Conservation (phyloP, 768 basidiomycete species). For the Termitomyces sp. region DNA sequence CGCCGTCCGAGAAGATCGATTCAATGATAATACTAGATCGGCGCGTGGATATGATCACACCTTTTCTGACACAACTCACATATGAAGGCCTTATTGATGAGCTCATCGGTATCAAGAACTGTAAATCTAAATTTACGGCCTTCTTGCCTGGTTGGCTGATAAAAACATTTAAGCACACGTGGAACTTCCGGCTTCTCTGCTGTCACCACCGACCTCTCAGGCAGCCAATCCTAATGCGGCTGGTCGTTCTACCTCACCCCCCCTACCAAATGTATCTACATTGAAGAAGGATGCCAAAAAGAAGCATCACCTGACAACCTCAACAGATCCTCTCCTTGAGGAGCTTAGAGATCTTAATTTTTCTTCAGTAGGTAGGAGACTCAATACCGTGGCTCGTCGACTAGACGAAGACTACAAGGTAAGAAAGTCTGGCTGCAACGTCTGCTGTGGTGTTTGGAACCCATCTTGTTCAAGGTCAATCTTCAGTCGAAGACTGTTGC, state of each 20-base stretch:
- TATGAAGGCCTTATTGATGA: conserved; percentile 97
- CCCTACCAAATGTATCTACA: conserved; percentile 37
- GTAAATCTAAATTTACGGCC: conserved; percentile 37
- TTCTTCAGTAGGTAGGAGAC: conserved; percentile 74
- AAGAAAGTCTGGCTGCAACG: neutral
- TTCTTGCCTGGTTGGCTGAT: conserved; percentile 2
- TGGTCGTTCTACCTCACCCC: conserved; percentile 29
- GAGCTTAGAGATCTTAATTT: conserved; percentile 93
- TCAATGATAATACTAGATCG: conserved; percentile 87
- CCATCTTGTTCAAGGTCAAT: conserved; percentile 47
- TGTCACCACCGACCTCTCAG: conserved; percentile 51
- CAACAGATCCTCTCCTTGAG: conserved; percentile 73
- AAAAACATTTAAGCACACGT: conserved; percentile 53
- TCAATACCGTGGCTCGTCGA: conserved; percentile 78
- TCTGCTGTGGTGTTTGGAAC: conserved; percentile 1
- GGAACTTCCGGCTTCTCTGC: conserved; percentile 70
- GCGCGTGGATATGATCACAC: conserved; percentile 91
- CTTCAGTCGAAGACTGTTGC: conserved; percentile 87
- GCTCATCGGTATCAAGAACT: conserved; percentile 82
- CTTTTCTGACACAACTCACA: conserved; percentile 91
- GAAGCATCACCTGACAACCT: conserved; percentile 79
- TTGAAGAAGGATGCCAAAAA: conserved; percentile 79
- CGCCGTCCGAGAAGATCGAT: conserved; percentile 65
- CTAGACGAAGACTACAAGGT: conserved; percentile 94
- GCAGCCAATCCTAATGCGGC: conserved; percentile 34